Percentiles rank a stretch among this genome's conserved stretches.
Evolutionary conservation across 768 basidiomycete species (phyloP).

Genomic region (Lactifluus pinguis): DNA sequence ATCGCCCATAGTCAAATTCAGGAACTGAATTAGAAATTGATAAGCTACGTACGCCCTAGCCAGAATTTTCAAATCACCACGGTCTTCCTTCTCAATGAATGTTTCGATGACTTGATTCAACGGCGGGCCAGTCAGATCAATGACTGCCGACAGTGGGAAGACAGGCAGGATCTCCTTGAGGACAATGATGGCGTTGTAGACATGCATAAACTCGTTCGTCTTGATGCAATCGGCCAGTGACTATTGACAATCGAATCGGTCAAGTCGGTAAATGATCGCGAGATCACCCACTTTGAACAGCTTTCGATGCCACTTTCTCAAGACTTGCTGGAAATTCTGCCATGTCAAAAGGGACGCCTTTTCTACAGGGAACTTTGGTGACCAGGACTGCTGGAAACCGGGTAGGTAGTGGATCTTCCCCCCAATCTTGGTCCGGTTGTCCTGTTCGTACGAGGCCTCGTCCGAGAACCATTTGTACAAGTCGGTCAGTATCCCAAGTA

Average conservation of each 20-base stretch:
- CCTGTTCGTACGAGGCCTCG: constrained; percentile 61
- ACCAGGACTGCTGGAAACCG: constrained; percentile 53
- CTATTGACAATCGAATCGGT: constrained; percentile 30
- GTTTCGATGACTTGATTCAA: constrained; percentile 56
- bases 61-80: constrained; percentile 77
- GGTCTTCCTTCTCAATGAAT: constrained; percentile 65
- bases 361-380: constrained; percentile 35
- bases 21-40: background rate
- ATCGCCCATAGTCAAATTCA: constrained; percentile 7
- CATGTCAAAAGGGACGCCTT: constrained; percentile 55
- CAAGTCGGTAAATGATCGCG: background rate
- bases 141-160: constrained; percentile 66
- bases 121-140: constrained; percentile 40
- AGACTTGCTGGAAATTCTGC: constrained; percentile 56
- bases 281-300: constrained; percentile 49
- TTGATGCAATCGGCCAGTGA: constrained; percentile 73
- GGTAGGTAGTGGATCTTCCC: constrained; percentile 56
- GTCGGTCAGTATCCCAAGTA: constrained; percentile 70
- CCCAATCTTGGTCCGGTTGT: constrained; percentile 57
- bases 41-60: constrained; percentile 53
- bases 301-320: constrained; percentile 80
- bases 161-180: constrained; percentile 85
- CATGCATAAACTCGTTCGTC: constrained; percentile 91
- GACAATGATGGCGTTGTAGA: constrained; percentile 93
- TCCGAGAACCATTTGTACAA: constrained; percentile 73